Evolutionary conservation across 495 filamentous ascomycete genomes (phyloP), one percentile per base, ranked within the genome.

Genomic region (Pseudoneurospora amorphoporcata): DNA sequence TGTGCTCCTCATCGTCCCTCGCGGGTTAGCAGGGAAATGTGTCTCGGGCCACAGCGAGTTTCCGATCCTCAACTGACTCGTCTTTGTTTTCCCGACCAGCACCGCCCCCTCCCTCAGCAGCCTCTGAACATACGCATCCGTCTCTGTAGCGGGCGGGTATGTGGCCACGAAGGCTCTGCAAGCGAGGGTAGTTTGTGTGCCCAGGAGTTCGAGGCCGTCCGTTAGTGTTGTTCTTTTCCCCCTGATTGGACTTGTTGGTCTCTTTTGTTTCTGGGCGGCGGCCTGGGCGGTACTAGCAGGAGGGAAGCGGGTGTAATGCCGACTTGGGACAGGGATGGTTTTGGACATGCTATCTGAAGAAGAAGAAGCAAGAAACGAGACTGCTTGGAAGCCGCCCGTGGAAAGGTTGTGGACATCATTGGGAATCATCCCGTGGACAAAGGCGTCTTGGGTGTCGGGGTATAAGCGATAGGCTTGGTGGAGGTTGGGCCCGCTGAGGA

Each of bases 21-120:
- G 77, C 3, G 84, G 81, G 71, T 86, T 88, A 74, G 82, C 84
- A 1, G 86, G 86, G 16, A 75, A 71, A 32, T 84, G 80, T 43
- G 73, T 72, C 35, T 79, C 76, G n/a, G 70, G 69, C 58, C 76
- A 73, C 12, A 68, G 17, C 37, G 72, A 69, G 8, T 69, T 75
- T 2, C 29, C 53, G 35, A 73, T 72, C 3, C 83, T 81, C 70
- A 87, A 83, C 72, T 87, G 84, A 10, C 78, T 80, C 0, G 83
- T 84, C 37, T 83, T 84, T 42, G 81, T 83, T 71, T 87, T 86
- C 3, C 86, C 86, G 0, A 87, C 80, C 39, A 86, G 70, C 8
- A 86, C 75, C n/a, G 82, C 85, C 17, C 86, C 85, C 3, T 78
- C 75, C 70, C 84, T 77, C 16, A 86, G 72, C 1, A 87, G 79